Evolutionary conservation across 208 protist genomes (phyloP), one percentile per base, ranked within the genome.

Genomic region (Borovskyia barvae): DNA sequence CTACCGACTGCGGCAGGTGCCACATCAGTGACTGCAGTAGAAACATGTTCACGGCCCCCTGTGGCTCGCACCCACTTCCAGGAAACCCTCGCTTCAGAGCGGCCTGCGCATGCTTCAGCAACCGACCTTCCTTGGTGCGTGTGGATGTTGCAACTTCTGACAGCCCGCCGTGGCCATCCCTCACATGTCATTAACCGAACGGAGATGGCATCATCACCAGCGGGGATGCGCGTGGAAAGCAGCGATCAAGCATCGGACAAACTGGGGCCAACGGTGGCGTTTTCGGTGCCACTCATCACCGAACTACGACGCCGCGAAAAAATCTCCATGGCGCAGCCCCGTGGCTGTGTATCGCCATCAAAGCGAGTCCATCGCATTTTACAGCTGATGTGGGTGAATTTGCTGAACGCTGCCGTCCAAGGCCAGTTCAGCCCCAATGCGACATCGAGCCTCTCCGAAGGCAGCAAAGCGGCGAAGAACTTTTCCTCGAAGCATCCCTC

Each of bases 61-160:
- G n/a, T n/a, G n/a, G n/a, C n/a, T n/a, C n/a, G n/a, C n/a, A n/a
- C n/a, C n/a, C n/a, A n/a, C n/a, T n/a, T n/a, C n/a, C n/a, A n/a
- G n/a, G n/a, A n/a, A n/a, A n/a, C n/a, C n/a, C n/a, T n/a, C n/a
- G n/a, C n/a, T n/a, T n/a, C n/a, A n/a, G n/a, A n/a, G n/a, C n/a
- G n/a, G n/a, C n/a, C n/a, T n/a, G n/a, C n/a, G n/a, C n/a, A n/a
- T n/a, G n/a, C n/a, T n/a, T n/a, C n/a, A n/a, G n/a, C n/a, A n/a
- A n/a, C n/a, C n/a, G n/a, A n/a, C 17, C 28, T 49, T 28, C 54
- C 63, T 5, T 70, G 54, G 63, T 56, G 63, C 28, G 63, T 33
- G 39, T 70, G 63, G 63, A 28, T 70, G 36, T 39, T 70, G 8
- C 63, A 41, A 5, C 39, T 62, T 8, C 63, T 70, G 5, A n/a